A percentile compares a stretch with the other conserved stretches of the same genome.
Evolutionary conservation across 192 early-diverging fungal genomes (phyloP).

Genomic region (Coemansia sp.): DNA sequence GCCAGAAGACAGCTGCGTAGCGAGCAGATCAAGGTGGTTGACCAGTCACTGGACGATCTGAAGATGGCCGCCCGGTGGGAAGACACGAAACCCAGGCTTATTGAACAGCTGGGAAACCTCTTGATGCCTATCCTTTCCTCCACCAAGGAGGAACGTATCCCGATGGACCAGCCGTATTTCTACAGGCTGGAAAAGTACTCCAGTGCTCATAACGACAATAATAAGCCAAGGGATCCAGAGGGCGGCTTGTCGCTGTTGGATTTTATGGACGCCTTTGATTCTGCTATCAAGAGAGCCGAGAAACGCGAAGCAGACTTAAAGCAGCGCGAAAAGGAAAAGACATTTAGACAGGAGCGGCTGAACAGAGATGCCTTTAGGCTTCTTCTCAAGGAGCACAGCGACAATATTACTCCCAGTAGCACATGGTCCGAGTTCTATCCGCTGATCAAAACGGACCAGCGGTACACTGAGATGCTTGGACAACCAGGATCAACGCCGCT

Average conservation of each 20-base stretch:
- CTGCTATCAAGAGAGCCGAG: slow-evolving; percentile 60
- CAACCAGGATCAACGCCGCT: slow-evolving; percentile 82
- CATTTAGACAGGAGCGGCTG: slow-evolving; percentile 67
- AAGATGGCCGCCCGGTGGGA: slow-evolving; percentile 23
- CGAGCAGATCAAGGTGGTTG: slow-evolving; percentile 59
- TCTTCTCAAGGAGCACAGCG: slow-evolving; percentile 65
- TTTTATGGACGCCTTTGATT: slow-evolving; percentile 79
- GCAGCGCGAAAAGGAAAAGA: slow-evolving; percentile 49
- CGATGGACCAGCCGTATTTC: slow-evolving; percentile 19
- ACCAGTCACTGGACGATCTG: slow-evolving; percentile 14
- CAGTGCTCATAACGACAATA: not conserved
- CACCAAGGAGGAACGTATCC: slow-evolving; percentile 14
- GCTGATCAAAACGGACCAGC: slow-evolving; percentile 64
- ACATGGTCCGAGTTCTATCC: slow-evolving; percentile 88
- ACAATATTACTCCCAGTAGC: slow-evolving; percentile 65
- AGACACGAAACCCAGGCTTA: slow-evolving; percentile 19
- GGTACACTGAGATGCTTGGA: slow-evolving; percentile 72
- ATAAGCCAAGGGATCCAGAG: slow-evolving; percentile 43
- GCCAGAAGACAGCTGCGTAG: slow-evolving; percentile 59
- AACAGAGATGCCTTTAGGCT: slow-evolving; percentile 70
- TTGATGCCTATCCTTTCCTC: slow-evolving; percentile 38
- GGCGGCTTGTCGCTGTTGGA: slow-evolving; percentile 76
- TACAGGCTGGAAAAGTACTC: slow-evolving; percentile 5
- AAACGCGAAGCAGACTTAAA: slow-evolving; percentile 61
- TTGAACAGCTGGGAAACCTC: slow-evolving; percentile 19